Evolutionary conservation across 2,329 filamentous ascomycete species (phyloP), one percentile per base, ranked within the genome.

Genomic region (Sarocladiaceae sp.): DNA sequence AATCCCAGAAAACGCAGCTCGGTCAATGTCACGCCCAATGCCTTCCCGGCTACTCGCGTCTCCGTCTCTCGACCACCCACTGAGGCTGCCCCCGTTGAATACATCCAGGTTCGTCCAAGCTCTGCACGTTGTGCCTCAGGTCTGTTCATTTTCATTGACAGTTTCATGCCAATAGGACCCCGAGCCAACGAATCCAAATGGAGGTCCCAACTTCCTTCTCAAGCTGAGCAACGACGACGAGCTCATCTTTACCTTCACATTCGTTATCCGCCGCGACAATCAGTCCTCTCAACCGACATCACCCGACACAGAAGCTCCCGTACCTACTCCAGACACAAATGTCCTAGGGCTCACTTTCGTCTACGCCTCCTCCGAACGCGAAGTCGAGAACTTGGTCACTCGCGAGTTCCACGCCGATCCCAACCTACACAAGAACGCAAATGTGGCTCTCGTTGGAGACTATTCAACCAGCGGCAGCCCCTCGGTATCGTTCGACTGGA

Each of bases 361-460:
- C 56, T 93, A 93, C 67, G 93, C 90, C 37, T 90, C 92, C 1
- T 96, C 85, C 50, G 74, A 83, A 28, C 88, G 83, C 70, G 94
- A 99, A 62, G 82, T 99, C 51, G 94, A 97, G 64, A 97, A 94
- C 59, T 75, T 99, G 44, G 86, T 97, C 46, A 97, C 93, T 15
- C 80, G 92, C 60, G 94, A 99, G 68, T 97, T 99, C 62, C 91
- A 97, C 60, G 91, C 93, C 58, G 91, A 99, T 64, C 94, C 94
- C 1, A 99, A 99, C 64, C 76, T 99, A 52, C 94, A 99, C 74
- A 97, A 96, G 67, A 97, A 97, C 65, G 81, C 91, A 52, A 97
- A 97, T 65, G 94, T 99, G 35, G 88, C 95, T 63, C 78, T 97
- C 40, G 86, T 99, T n/a, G 94, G 94, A 3, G 91, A 96, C 66